Base-by-base conservation (phyloP, 805 yeast species). In the Candida easanensis region DNA sequence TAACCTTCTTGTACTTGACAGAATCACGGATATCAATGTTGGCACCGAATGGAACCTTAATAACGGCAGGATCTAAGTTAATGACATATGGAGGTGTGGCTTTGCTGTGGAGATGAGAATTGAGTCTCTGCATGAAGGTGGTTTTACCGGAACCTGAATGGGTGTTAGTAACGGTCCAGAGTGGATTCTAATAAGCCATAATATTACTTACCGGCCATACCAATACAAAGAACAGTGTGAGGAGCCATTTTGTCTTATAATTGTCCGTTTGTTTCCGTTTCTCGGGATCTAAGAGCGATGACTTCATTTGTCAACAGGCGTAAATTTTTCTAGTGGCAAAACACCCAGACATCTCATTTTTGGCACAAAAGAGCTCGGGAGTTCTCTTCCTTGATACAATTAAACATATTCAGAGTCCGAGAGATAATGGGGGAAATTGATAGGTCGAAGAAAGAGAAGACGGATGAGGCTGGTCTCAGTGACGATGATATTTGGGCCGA, bases 11-110 rank as follows among this genome's bases (percentile, higher is more conserved):
- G 64, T 93, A 93, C 61, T 93, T 91, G 47, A 93, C 88, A 0
- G 97, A 87, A 65, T 93, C 99, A 58, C 99, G 74, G 50, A 93
- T 93, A 65, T 93, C 99, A 49, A 93, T 89, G 61, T 93, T 89
- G 33, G 95, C 84, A 16, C 90, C 93, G 63, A 82, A 93, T 11
- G 99, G 99, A n/a, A 88, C 83, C 52, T 84, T 87, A 51, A 86
- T 68, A 16, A 93, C 98, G 1, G 99, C 99, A 1, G 99, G 99
- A 68, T 93, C 99, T 39, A 93, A 70, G 60, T 93, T 93, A 46
- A 93, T 78, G 21, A 91, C 95, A 65, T 93, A 93, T 10, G 99
- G 98, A 17, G 91, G 83, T 22, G 66, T 65, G 48, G 82, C 74
- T 45, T 77, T 70, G 26, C 87, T 47, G 59, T 90, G 96, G 26